A percentile compares a stretch with the other conserved stretches of the same genome.
Conservation (phyloP, 129 eudicot genomes). For the Glebionis coronaria region DNA sequence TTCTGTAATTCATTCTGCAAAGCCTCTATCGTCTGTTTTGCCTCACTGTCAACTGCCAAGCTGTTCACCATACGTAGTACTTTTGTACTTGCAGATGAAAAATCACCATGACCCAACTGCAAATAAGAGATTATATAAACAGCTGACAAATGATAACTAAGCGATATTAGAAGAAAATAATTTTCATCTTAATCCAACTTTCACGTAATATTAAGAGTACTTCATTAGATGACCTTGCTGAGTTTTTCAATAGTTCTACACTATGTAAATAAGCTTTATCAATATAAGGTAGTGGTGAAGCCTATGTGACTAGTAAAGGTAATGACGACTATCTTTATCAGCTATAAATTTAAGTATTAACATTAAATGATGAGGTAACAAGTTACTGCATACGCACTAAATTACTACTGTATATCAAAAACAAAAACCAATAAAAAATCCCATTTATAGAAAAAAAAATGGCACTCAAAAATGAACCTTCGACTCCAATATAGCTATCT, state of each 20-base stretch:
- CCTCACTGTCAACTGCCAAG: slow-evolving; percentile 91
- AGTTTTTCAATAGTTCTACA: slow-evolving; percentile 11
- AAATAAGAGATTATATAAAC: slow-evolving; percentile 18
- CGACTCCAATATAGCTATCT: slow-evolving; percentile 84
- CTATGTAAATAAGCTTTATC: slow-evolving; percentile 7
- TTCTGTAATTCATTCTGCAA: slow-evolving; percentile 79
- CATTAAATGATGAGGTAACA: slow-evolving; percentile 17
- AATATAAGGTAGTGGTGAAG: slow-evolving; percentile 3
- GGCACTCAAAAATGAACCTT: slow-evolving; percentile 49
- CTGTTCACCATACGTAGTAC: slow-evolving; percentile 95
- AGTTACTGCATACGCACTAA: slow-evolving; percentile 13
- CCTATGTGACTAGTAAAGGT: background rate
- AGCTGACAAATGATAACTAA: slow-evolving; percentile 1
- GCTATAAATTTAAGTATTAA: background rate
- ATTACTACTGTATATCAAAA: background rate
- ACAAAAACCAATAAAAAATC: slow-evolving; percentile 2
- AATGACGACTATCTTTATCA: background rate
- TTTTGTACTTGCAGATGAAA: slow-evolving; percentile 87
- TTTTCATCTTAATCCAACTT: background rate
- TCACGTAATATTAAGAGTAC: background rate
- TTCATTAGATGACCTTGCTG: slow-evolving; percentile 17
- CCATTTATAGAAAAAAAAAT: slow-evolving; percentile 7
- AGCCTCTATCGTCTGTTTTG: slow-evolving; percentile 93
- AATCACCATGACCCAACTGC: slow-evolving; percentile 98
- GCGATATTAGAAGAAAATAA: background rate